phyloP scores from a whole-genome alignment of 257 asterid species.

The Verbena officinalis region DNA sequence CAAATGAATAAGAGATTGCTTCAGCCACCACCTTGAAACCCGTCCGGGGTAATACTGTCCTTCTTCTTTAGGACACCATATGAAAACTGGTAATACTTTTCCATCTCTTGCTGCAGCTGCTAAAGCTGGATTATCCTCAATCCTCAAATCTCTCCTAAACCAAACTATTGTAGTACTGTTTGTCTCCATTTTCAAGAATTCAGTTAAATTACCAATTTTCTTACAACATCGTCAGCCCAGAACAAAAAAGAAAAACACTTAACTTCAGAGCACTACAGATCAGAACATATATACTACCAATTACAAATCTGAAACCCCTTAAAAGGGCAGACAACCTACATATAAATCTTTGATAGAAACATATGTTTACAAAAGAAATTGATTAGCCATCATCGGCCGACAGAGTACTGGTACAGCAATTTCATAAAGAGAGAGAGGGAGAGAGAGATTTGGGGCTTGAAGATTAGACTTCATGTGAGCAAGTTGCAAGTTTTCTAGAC shows the following conservation, averaged over 20 bases:
- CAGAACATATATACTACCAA: too few species aligned
- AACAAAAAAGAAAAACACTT: too few species aligned
- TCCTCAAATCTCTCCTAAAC: constrained; percentile 97
- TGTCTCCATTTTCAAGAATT: constrained; percentile 53
- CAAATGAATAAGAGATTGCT: constrained; percentile 78
- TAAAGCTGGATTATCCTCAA: constrained; percentile 94
- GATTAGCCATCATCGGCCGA: constrained; percentile 12
- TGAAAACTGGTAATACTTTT: constrained; percentile 67
- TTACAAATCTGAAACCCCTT: neutral
- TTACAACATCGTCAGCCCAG: constrained; percentile 12
- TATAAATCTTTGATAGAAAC: constrained; percentile 15
- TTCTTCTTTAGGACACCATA: constrained; percentile 95
- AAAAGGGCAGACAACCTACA: neutral
- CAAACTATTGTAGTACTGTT: constrained; percentile 69
- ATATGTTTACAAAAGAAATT: constrained; percentile 15
- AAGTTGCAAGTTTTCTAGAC: constrained; percentile 24
- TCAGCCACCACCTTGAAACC: constrained; percentile 97
- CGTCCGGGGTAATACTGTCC: constrained; percentile 83
- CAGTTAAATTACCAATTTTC: neutral
- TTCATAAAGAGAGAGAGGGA: constrained; percentile 8
- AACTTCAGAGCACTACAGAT: too few species aligned
- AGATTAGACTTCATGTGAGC: constrained; percentile 41
- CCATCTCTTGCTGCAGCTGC: constrained; percentile 86
- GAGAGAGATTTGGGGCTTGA: neutral
- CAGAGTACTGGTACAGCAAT: constrained; percentile 23